A percentile compares a stretch with the other conserved stretches of the same genome.
These are phyloP conservation scores for Sporothrix protearum DNA, from an alignment of 2,329 filamentous ascomycete genomes.

Conservation along the genomic window DNA sequence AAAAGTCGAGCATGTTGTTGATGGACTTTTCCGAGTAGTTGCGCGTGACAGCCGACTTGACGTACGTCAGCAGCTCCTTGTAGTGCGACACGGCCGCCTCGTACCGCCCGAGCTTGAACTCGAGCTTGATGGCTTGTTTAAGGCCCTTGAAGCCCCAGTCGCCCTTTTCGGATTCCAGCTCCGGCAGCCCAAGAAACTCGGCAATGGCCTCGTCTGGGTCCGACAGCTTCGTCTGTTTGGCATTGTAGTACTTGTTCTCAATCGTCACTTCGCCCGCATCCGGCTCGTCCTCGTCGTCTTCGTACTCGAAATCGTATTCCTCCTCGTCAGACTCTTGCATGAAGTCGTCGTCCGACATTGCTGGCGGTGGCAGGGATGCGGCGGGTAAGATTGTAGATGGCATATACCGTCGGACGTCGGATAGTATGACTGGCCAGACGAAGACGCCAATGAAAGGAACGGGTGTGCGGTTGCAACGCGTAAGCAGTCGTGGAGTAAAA, in stretches of 20 bases:
- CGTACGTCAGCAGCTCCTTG: constrained; percentile 90
- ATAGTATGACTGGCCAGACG: too few relatives aligned
- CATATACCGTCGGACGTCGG: too few relatives aligned
- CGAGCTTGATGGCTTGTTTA: constrained; percentile 96
- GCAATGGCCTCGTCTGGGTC: constrained; percentile 85
- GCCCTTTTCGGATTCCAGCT: constrained; percentile 82
- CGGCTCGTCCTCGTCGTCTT: constrained; percentile 82
- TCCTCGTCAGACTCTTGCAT: constrained; percentile 90
- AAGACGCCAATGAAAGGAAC: not conserved
- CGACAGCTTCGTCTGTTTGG: constrained; percentile 88
- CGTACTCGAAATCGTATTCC: constrained; percentile 97
- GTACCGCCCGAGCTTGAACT: constrained; percentile 89
- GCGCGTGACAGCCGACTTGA: constrained; percentile 91
- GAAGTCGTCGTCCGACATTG: constrained; percentile 89
- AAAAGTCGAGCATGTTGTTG: constrained; percentile 98
- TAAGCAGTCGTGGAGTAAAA: not conserved
- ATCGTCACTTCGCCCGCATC: constrained; percentile 87
- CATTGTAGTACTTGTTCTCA: constrained; percentile 99
- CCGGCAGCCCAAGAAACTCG: constrained; percentile 86
- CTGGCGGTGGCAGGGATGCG: constrained; percentile 30
- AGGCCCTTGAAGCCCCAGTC: constrained; percentile 99
- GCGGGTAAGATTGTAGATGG: constrained; percentile 32
- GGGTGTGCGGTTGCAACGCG: too few relatives aligned
- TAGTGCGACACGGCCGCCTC: constrained; percentile 88
- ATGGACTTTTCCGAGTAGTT: constrained; percentile 99